Evolutionary conservation across 1,284 basidiomycete species (phyloP), one percentile per base, ranked within the genome.

Genomic region (Chiua sp.): DNA sequence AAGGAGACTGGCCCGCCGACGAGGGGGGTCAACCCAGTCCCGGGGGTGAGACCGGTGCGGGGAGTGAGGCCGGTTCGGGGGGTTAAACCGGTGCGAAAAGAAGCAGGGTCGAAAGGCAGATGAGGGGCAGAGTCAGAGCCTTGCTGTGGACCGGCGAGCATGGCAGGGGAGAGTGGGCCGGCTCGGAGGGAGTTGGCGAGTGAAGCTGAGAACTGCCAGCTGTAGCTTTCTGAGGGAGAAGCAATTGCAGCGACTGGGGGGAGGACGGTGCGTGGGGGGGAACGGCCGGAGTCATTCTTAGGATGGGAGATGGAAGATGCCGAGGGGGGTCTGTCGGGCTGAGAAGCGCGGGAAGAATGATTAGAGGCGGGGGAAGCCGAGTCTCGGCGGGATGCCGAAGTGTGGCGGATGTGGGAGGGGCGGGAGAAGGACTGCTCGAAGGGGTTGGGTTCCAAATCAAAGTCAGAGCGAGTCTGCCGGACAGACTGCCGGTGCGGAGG

Each of bases 151-250:
- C 93, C 96, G 37, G 93, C 89, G 60, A 98, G 89, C 93, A 98
- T 97, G 60, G 96, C 96, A 44, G 96, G 96, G 10, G 92, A 94
- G 46, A 98, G 87, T 2, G 96, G 96, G 7, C 96, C 96, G 0
- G 94, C 85, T 51, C 96, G 87, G 33, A 98, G 86, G 1, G 94
- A 96, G 74, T 89, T 90, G 47, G 82, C 77, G 60, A 90, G 78
- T 58, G 84, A 83, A 11, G 81, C 75, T 37, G 82, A 79, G 62
- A 90, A 88, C 26, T 79, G 83, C 93, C 94, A 96, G 47, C 83
- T 80, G 73, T 93, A 94, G 60, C 83, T 77, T 23, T 82, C 91
- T 18, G 92, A 88, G 3, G 96, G 94, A 16, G 92, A 94, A 1
- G 90, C 87, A 63, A 98, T 88, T 51, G 92, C 86, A 4, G 93